phyloP scores from a whole-genome alignment of 2,329 filamentous ascomycete species.

The Nemania bipapillata region DNA sequence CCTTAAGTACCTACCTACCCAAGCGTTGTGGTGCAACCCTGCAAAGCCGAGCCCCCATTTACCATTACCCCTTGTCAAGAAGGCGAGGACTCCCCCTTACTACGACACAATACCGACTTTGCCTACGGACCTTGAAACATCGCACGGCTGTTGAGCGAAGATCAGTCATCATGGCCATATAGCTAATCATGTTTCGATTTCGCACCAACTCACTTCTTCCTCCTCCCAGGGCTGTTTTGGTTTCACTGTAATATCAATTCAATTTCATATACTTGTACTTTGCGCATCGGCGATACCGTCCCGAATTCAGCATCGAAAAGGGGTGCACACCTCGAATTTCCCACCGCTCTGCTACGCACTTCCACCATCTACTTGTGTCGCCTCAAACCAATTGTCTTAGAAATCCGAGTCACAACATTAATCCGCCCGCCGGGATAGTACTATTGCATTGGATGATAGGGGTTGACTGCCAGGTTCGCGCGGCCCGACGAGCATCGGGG shows the following conservation, averaged over 20 bases:
- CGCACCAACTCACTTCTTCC: conserved; percentile 2
- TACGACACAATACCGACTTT: conserved; percentile 2
- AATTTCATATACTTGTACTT: conserved; percentile 23
- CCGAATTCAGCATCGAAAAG: conserved; percentile 5
- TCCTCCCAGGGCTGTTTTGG: neutral
- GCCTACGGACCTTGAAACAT: conserved; percentile 29
- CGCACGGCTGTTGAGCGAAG: conserved; percentile 9
- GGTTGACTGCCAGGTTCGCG: neutral
- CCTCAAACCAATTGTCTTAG: conserved; percentile 10
- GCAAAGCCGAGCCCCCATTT: conserved; percentile 12
- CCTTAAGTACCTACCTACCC: neutral
- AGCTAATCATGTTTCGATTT: conserved; percentile 56
- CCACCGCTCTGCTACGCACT: neutral
- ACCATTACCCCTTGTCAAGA: conserved; percentile 15
- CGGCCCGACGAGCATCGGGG: conserved; percentile 9
- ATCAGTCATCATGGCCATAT: conserved; percentile 40
- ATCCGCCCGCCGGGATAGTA: neutral
- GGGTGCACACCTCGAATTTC: neutral
- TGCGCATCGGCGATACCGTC: conserved; percentile 9
- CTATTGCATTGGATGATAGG: neutral
- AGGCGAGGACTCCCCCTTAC: conserved; percentile 21
- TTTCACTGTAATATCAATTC: conserved; percentile 8
- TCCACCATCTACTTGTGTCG: neutral
- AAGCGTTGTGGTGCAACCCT: conserved; percentile 4
- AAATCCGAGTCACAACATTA: neutral